Conservation (phyloP, 2,329 filamentous ascomycete species). For the Rhynchosporium agropyri region DNA sequence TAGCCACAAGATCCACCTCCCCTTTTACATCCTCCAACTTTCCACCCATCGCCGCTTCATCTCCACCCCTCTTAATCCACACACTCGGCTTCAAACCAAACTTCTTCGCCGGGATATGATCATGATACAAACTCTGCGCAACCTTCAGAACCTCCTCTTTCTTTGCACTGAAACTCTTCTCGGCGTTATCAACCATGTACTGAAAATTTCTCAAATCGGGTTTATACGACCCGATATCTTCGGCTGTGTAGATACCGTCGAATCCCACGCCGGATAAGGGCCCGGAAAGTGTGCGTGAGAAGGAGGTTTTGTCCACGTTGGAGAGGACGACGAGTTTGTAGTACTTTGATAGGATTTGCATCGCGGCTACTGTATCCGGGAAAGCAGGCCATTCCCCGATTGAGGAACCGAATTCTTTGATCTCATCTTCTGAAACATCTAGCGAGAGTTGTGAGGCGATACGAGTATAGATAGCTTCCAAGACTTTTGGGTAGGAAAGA, state of each 20-base stretch:
- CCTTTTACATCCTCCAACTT: constrained; percentile 19
- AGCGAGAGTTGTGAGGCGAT: constrained; percentile 44
- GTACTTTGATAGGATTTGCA: constrained; percentile 47
- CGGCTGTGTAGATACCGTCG: constrained; percentile 66
- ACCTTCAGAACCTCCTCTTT: constrained; percentile 63
- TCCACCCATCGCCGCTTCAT: constrained; percentile 25
- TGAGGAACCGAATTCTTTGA: constrained; percentile 47
- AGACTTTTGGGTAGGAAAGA: constrained; percentile 54
- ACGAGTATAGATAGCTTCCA: constrained; percentile 46
- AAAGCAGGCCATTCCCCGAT: constrained; percentile 53
- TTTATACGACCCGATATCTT: constrained; percentile 74
- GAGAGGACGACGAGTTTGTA: constrained; percentile 58
- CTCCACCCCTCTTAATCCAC: constrained; percentile 60
- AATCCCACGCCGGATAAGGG: constrained; percentile 55
- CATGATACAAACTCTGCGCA: constrained; percentile 70
- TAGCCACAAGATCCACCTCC: constrained; percentile 21
- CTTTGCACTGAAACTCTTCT: constrained; percentile 56
- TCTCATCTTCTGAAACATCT: constrained; percentile 35
- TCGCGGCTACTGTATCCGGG: constrained; percentile 51
- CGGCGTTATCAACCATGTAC: constrained; percentile 59
- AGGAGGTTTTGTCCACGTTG: constrained; percentile 59
- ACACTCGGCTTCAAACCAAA: constrained; percentile 56
- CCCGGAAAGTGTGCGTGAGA: constrained; percentile 48
- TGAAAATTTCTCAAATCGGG: constrained; percentile 67
- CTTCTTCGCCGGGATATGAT: constrained; percentile 66